phyloP scores from a whole-genome alignment of 495 filamentous ascomycete species.

The Lasiosphaeris hirsuta region DNA sequence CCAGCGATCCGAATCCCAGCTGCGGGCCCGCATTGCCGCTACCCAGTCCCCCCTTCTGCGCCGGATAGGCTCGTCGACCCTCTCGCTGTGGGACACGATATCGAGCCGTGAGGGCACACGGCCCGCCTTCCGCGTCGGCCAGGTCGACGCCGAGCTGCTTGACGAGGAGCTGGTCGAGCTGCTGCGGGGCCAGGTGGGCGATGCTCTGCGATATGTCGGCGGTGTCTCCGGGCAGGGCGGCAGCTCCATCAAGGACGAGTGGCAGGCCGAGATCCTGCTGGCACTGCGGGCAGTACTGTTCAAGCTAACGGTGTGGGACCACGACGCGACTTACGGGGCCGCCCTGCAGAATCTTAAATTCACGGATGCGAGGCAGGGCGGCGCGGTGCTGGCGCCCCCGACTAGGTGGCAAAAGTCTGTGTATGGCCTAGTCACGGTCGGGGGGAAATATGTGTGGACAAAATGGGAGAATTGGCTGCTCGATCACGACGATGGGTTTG shows the following conservation, averaged over 20 bases:
- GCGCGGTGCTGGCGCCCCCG: slow-evolving; percentile 56
- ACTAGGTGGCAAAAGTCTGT: slow-evolving; percentile 75
- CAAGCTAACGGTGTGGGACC: slow-evolving; percentile 95
- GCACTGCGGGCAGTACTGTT: slow-evolving; percentile 76
- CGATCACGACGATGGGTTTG: slow-evolving; percentile 67
- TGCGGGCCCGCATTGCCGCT: slow-evolving; percentile 52
- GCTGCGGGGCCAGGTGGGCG: slow-evolving; percentile 80
- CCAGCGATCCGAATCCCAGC: slow-evolving; percentile 56
- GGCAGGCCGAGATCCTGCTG: slow-evolving; percentile 80
- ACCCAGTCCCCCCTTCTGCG: slow-evolving; percentile 63
- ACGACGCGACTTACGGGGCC: slow-evolving; percentile 91
- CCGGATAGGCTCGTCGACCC: slow-evolving; percentile 52
- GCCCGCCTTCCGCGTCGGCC: slow-evolving; percentile 89
- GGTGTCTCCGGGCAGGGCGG: slow-evolving; percentile 39
- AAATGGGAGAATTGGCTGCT: slow-evolving; percentile 87
- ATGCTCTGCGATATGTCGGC: slow-evolving; percentile 84
- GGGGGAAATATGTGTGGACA: slow-evolving; percentile 81
- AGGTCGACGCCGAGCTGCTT: slow-evolving; percentile 92
- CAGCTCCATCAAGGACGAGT: slow-evolving; percentile 60
- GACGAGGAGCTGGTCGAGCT: slow-evolving; percentile 90
- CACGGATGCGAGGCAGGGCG: slow-evolving; percentile 71
- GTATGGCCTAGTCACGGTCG: slow-evolving; percentile 83
- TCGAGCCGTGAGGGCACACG: slow-evolving; percentile 72
- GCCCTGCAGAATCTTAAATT: slow-evolving; percentile 87
- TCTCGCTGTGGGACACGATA: slow-evolving; percentile 65